Percentiles rank a stretch among this genome's conserved stretches.
phyloP scores from a whole-genome alignment of 2,329 filamentous ascomycete genomes.

The Hypoxylon sp. region DNA sequence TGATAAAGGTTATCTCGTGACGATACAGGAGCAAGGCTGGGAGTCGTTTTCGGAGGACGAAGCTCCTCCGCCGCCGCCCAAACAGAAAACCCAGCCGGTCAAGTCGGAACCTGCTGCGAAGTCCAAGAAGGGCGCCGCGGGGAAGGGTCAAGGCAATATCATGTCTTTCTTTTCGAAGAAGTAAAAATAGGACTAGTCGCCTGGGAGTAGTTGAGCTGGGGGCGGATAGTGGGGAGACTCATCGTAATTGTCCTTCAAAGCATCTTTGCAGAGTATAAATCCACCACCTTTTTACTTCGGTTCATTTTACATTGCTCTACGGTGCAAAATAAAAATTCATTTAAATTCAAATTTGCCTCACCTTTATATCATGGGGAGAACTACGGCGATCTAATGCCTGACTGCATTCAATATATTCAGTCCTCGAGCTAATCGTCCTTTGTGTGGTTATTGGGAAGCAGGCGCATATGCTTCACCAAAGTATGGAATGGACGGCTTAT shows the following conservation, averaged over 20 bases:
- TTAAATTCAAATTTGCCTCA: neutral
- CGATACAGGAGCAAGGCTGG: constrained; percentile 53
- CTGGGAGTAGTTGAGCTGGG: neutral
- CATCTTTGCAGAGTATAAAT: neutral
- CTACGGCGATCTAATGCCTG: neutral
- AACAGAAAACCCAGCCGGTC: constrained; percentile 40
- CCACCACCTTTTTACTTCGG: neutral
- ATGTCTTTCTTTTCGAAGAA: constrained; percentile 56
- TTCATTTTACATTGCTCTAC: neutral
- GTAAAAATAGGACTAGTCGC: constrained; percentile 28
- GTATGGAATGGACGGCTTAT: constrained; percentile 22
- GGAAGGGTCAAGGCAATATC: constrained; percentile 52
- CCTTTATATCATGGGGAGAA: neutral
- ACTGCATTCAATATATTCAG: neutral
- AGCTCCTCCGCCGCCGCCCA: constrained; percentile 44
- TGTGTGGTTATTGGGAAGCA: too few relatives aligned
- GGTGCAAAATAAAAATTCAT: neutral
- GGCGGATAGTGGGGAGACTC: too few relatives aligned
- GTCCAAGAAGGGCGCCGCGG: constrained; percentile 48
- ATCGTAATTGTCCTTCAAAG: neutral
- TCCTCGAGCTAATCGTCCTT: too few relatives aligned
- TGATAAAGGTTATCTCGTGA: constrained; percentile 54
- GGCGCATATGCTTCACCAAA: neutral
- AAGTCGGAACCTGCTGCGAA: constrained; percentile 47
- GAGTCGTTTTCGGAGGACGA: constrained; percentile 56